A percentile compares a stretch with the other conserved stretches of the same genome.
phyloP scores from a whole-genome alignment of 2,329 filamentous ascomycete genomes.

The Chalara sp. region DNA sequence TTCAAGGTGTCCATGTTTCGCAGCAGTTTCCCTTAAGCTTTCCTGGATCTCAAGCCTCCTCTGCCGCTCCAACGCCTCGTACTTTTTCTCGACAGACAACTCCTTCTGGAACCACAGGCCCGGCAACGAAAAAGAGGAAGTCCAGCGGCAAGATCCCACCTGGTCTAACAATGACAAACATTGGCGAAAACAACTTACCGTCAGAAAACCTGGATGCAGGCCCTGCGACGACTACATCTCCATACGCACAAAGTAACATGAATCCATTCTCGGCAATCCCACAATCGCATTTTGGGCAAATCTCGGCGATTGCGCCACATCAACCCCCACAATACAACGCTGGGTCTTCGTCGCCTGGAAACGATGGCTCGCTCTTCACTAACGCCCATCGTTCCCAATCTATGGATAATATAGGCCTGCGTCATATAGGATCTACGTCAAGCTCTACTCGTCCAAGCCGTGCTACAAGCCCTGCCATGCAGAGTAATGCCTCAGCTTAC shows the following conservation, averaged over 20 bases:
- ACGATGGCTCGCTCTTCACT: slow-evolving; percentile 54
- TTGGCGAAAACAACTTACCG: slow-evolving; percentile 27
- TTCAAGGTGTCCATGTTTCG: slow-evolving; percentile 5
- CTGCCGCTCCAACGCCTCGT: slow-evolving; percentile 47
- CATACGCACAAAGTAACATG: slow-evolving; percentile 20
- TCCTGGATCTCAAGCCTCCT: slow-evolving; percentile 28
- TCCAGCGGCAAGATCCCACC: slow-evolving; percentile 68
- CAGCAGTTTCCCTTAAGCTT: slow-evolving; percentile 15
- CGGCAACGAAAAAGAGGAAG: slow-evolving; percentile 75
- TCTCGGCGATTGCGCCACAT: slow-evolving; percentile 15
- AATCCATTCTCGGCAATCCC: slow-evolving; percentile 29
- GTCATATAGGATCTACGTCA: slow-evolving; percentile 65
- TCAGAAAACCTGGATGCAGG: too few species aligned
- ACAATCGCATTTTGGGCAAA: neutral
- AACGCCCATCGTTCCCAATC: slow-evolving; percentile 52
- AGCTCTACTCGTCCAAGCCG: slow-evolving; percentile 69
- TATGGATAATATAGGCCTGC: slow-evolving; percentile 53
- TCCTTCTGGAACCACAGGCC: slow-evolving; percentile 56
- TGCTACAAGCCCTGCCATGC: slow-evolving; percentile 61
- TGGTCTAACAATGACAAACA: slow-evolving; percentile 72
- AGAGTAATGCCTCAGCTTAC: slow-evolving; percentile 40
- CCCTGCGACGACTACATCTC: too few species aligned
- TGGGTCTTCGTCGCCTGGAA: slow-evolving; percentile 60
- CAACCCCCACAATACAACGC: slow-evolving; percentile 41
- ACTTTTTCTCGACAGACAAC: slow-evolving; percentile 69